Percentiles rank a stretch among this genome's conserved stretches.
These are phyloP conservation scores for Periglandula ipomoeae DNA, from an alignment of 2,329 filamentous ascomycete genomes.

Conservation along the genomic window DNA sequence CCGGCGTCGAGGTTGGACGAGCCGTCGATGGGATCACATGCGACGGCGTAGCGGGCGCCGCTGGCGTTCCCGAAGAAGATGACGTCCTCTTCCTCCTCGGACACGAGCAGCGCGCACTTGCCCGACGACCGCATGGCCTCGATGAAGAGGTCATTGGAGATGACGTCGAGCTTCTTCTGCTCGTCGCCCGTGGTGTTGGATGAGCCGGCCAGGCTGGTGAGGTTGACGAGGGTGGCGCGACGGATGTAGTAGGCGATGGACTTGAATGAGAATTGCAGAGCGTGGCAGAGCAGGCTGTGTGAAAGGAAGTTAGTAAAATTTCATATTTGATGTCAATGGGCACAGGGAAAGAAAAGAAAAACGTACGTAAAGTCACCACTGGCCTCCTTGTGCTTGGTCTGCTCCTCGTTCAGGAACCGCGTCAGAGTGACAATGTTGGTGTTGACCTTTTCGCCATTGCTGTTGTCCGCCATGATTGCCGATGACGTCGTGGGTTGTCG, in stretches of 20 bases:
- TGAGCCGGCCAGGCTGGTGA: slow-evolving; percentile 88
- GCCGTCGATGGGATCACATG: slow-evolving; percentile 96
- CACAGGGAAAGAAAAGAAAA: not conserved
- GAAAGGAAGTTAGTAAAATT: not conserved
- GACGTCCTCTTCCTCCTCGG: slow-evolving; percentile 90
- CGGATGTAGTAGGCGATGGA: slow-evolving; percentile 99
- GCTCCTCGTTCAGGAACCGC: slow-evolving; percentile 92
- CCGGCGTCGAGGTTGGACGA: slow-evolving; percentile 96
- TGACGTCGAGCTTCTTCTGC: slow-evolving; percentile 99
- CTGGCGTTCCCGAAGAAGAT: slow-evolving; percentile 74
- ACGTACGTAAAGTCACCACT: slow-evolving; percentile 96
- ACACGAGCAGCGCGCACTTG: slow-evolving; percentile 87
- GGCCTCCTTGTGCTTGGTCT: slow-evolving; percentile 84
- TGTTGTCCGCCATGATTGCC: slow-evolving; percentile 26
- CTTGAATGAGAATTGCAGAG: slow-evolving; percentile 99
- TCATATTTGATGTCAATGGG: not conserved
- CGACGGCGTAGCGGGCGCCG: slow-evolving; percentile 83
- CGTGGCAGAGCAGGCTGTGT: slow-evolving; percentile 81
- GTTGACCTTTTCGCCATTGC: slow-evolving; percentile 70
- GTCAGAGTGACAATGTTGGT: slow-evolving; percentile 94
- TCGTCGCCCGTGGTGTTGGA: slow-evolving; percentile 95
- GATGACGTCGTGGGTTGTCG: not conserved
- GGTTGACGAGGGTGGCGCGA: slow-evolving; percentile 86
- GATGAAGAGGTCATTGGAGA: slow-evolving; percentile 97
- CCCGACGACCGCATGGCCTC: slow-evolving; percentile 88